Conservation (phyloP, 495 filamentous ascomycete genomes). For the Platismatia glauca region DNA sequence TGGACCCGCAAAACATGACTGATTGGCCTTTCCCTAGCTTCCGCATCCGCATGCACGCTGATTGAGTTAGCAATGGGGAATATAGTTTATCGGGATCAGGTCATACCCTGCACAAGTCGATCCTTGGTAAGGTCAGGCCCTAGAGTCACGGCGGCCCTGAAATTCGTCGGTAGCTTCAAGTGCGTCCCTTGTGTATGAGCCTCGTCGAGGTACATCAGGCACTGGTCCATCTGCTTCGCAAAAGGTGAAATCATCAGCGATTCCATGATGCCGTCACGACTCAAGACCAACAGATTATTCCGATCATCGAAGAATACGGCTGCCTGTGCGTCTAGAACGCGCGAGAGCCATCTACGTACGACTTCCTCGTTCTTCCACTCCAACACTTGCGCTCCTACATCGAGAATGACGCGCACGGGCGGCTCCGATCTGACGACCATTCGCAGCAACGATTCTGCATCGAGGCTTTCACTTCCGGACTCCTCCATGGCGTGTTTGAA, state of each 20-base stretch:
- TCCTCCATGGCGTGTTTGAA: background rate
- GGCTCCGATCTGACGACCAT: background rate
- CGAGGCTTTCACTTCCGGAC: background rate
- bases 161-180: slow-evolving; percentile 49
- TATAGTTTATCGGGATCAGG: background rate
- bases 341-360: slow-evolving; percentile 37
- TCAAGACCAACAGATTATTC: slow-evolving; percentile 35
- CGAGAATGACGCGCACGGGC: slow-evolving; percentile 50
- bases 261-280: slow-evolving; percentile 38
- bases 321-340: slow-evolving; percentile 29
- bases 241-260: slow-evolving; percentile 52
- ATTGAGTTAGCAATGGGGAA: background rate
- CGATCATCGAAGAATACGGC: slow-evolving; percentile 45
- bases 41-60: slow-evolving; percentile 17
- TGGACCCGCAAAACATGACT: slow-evolving; percentile 11
- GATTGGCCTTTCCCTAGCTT: slow-evolving; percentile 17
- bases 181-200: slow-evolving; percentile 68
- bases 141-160: slow-evolving; percentile 60
- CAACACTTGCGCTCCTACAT: slow-evolving; percentile 66
- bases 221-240: slow-evolving; percentile 46
- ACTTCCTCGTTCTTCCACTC: slow-evolving; percentile 51
- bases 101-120: slow-evolving; percentile 60
- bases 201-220: slow-evolving; percentile 65
- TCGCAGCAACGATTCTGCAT: background rate
- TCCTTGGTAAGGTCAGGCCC: slow-evolving; percentile 62